These are phyloP conservation scores for Solanum chaucha DNA, from an alignment of 257 asterid genomes.

Conservation along the genomic window DNA sequence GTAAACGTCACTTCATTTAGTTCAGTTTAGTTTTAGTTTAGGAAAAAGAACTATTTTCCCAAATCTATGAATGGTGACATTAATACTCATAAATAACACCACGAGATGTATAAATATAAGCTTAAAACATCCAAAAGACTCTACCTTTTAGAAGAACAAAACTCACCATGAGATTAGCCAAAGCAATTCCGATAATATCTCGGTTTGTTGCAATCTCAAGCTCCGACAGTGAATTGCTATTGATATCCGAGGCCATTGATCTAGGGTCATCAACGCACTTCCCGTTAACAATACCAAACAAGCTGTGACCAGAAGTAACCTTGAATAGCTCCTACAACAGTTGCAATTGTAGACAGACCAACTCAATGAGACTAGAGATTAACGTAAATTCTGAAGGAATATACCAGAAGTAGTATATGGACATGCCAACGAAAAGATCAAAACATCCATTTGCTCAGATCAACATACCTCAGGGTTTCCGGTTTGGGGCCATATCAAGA, in stretches of 20 bases:
- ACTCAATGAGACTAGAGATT: not conserved
- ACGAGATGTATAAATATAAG: not conserved
- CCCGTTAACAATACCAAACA: slow-evolving; percentile 75
- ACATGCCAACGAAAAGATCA: not conserved
- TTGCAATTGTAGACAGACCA: not conserved
- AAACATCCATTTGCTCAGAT: not conserved
- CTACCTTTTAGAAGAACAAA: not conserved
- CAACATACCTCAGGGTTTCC: slow-evolving; percentile 79
- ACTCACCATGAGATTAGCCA: slow-evolving; percentile 91
- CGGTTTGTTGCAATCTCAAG: slow-evolving; percentile 84
- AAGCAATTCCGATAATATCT: slow-evolving; percentile 80
- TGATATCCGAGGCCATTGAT: slow-evolving; percentile 85
- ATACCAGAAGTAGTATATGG: not conserved
- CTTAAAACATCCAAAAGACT: not conserved
- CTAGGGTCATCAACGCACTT: slow-evolving; percentile 84
- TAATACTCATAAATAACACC: not conserved
- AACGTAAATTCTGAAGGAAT: not conserved
- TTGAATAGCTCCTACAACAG: slow-evolving; percentile 66
- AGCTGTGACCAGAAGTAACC: slow-evolving; percentile 73
- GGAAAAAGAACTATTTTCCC: not conserved
- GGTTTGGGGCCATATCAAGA: slow-evolving; percentile 90
- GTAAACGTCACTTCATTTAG: not conserved
- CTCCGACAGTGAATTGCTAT: slow-evolving; percentile 60
- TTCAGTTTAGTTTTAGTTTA: not conserved
- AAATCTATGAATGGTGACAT: not conserved